phyloP scores from a whole-genome alignment of 2,329 filamentous ascomycete genomes.

The Rutstroemia sp. region DNA sequence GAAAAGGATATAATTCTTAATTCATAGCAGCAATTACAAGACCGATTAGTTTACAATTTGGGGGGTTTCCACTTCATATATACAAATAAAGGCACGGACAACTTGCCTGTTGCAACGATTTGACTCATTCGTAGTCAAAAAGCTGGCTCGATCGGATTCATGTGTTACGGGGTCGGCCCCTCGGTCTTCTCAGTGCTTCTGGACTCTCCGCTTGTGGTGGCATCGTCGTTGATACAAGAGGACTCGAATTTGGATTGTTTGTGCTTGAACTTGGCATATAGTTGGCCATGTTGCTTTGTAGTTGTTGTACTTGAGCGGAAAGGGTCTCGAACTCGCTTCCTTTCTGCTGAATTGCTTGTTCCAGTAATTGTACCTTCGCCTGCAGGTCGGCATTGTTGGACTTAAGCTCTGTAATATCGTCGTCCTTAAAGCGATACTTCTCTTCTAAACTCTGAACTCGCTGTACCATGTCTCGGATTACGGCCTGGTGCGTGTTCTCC shows the following conservation, averaged over 20 bases:
- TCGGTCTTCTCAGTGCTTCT: background rate
- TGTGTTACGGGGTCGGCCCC: too few species aligned
- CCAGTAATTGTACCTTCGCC: background rate
- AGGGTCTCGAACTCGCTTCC: background rate
- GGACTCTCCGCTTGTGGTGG: background rate
- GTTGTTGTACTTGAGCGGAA: background rate
- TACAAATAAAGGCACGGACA: too few species aligned
- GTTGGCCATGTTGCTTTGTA: background rate
- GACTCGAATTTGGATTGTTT: background rate
- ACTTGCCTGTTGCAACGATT: too few species aligned
- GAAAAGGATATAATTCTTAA: too few species aligned
- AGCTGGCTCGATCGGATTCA: too few species aligned
- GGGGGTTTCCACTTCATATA: too few species aligned
- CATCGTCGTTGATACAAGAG: too few species aligned
- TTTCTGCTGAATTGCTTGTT: background rate
- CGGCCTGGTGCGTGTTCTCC: slow-evolving; percentile 1
- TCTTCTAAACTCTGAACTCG: slow-evolving; percentile 1
- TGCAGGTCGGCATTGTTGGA: background rate
- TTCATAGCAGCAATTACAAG: too few species aligned
- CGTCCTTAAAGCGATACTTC: background rate
- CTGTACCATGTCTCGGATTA: background rate
- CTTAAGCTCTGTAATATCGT: background rate
- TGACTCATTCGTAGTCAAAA: too few species aligned
- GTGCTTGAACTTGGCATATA: background rate
- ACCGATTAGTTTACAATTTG: too few species aligned